phyloP scores from a whole-genome alignment of 78 protist species.

The Chrysochromulina parva region DNA sequence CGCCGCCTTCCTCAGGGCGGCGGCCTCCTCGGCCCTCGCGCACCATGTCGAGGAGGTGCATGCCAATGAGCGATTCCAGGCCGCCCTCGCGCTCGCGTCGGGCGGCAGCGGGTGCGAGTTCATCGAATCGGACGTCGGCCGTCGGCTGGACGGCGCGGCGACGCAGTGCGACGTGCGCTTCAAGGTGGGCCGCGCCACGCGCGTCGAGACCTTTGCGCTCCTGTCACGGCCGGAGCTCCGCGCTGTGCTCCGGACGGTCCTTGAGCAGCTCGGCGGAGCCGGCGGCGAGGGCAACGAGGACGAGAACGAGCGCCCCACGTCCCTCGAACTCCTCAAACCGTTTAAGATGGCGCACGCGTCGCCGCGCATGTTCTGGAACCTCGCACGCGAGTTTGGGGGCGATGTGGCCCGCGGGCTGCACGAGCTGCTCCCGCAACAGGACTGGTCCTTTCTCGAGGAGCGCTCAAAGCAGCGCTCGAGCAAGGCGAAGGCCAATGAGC shows the following conservation, averaged over 20 bases:
- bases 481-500: not conserved
- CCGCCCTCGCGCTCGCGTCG: not conserved
- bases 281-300: too few relatives aligned
- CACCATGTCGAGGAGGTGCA: not conserved
- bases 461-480: not conserved
- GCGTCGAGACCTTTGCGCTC: not conserved
- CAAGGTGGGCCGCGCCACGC: not conserved
- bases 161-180: too few relatives aligned
- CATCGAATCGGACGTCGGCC: too few relatives aligned
- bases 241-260: not conserved
- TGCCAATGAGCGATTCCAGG: not conserved
- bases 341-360: conserved; percentile 4
- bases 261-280: not conserved
- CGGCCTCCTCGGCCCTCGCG: not conserved
- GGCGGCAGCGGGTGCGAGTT: too few relatives aligned
- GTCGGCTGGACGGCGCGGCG: too few relatives aligned
- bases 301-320: too few relatives aligned
- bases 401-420: not conserved
- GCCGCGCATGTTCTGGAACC: not conserved
- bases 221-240: not conserved
- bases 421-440: not conserved
- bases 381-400: not conserved
- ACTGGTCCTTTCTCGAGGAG: not conserved
- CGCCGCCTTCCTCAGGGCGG: not conserved
- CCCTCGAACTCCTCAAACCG: not conserved